A percentile compares a stretch with the other conserved stretches of the same genome.
Evolutionary conservation across 495 filamentous ascomycete genomes (phyloP).

Genomic region (Beverwykella pulmonaria): DNA sequence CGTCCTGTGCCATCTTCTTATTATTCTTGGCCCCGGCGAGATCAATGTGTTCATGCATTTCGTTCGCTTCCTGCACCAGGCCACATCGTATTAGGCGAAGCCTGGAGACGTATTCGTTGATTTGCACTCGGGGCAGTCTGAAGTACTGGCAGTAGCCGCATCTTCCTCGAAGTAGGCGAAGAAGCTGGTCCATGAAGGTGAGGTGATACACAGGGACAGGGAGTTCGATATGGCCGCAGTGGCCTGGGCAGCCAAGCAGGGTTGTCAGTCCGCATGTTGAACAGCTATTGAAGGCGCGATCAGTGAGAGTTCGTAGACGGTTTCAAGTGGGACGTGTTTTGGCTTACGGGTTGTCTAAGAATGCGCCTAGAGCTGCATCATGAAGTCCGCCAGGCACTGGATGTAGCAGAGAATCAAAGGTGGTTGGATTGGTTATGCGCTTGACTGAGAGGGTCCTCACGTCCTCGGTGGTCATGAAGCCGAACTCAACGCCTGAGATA

Average conservation of each 20-base stretch:
- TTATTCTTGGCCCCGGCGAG: background rate
- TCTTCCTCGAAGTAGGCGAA: slow-evolving; percentile 78
- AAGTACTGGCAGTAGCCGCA: slow-evolving; percentile 88
- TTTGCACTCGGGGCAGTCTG: slow-evolving; percentile 68
- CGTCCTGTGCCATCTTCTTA: slow-evolving; percentile 55
- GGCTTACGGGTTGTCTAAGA: slow-evolving; percentile 76
- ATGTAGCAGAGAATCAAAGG: slow-evolving; percentile 85
- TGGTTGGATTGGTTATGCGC: slow-evolving; percentile 83
- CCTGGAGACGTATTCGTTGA: slow-evolving; percentile 81
- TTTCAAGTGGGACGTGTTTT: background rate
- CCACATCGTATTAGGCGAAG: slow-evolving; percentile 84
- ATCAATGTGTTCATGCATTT: slow-evolving; percentile 57
- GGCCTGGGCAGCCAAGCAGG: slow-evolving; percentile 75
- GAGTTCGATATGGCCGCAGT: slow-evolving; percentile 92
- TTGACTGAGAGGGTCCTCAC: slow-evolving; percentile 89
- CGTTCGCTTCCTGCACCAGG: slow-evolving; percentile 70
- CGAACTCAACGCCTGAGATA: slow-evolving; percentile 88
- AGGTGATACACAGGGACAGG: slow-evolving; percentile 92
- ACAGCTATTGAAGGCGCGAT: slow-evolving; percentile 62
- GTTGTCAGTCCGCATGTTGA: slow-evolving; percentile 82
- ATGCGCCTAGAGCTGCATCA: slow-evolving; percentile 90
- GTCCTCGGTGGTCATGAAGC: slow-evolving; percentile 75
- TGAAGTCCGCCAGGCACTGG: slow-evolving; percentile 88
- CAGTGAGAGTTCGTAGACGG: slow-evolving; percentile 6
- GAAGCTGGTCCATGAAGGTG: slow-evolving; percentile 86